Base-by-base conservation (phyloP, 1,284 basidiomycete genomes). In the Anthracocystis panici-leucophaei region DNA sequence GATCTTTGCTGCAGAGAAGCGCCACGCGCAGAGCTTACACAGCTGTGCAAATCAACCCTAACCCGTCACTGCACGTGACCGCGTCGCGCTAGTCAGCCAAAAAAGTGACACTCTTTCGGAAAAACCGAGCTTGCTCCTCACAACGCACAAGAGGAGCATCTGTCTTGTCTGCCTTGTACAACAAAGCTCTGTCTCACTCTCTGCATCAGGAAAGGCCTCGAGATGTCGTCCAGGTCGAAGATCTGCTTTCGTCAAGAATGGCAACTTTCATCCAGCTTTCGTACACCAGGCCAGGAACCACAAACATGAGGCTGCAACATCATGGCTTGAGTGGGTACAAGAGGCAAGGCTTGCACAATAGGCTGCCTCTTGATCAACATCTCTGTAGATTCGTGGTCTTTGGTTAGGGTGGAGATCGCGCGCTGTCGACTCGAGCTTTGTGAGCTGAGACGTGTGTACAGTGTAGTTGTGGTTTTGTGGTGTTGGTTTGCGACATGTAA, bases 401-500 rank as follows among this genome's bases (percentile, higher is more conserved):
- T 46, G 45, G 16, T 16, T 8, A 6, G 3, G n/a, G 40, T 41
- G 40, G n/a, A n/a, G n/a, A n/a, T n/a, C n/a, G n/a, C n/a, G n/a
- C n/a, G 31, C 31, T 42, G n/a, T 42, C n/a, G 6, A 20, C n/a
- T 42, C 10, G n/a, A 42, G n/a, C 41, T 9, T 20, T 42, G n/a
- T 21, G 41, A 41, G 40, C 40, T n/a, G 40, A 42, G 18, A 11
- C 11, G 23, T 46, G 23, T 45, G 44, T 23, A 6, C n/a, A n/a
- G n/a, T n/a, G n/a, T n/a, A n/a, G n/a, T n/a, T 45, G 2, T 29
- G 29, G 16, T 31, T 48, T 54, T 54, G 50, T 50, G 54, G 51
- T 63, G 66, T 64, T 69, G 67, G 41, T 51, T 61, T 45, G 62
- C 11, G 45, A 65, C 63, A 65, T 71, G 68, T 65, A 62, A 58